These are phyloP conservation scores for Basidiobolus meristosporus DNA, from an alignment of 371 early-diverging fungal genomes.

Conservation along the genomic window DNA sequence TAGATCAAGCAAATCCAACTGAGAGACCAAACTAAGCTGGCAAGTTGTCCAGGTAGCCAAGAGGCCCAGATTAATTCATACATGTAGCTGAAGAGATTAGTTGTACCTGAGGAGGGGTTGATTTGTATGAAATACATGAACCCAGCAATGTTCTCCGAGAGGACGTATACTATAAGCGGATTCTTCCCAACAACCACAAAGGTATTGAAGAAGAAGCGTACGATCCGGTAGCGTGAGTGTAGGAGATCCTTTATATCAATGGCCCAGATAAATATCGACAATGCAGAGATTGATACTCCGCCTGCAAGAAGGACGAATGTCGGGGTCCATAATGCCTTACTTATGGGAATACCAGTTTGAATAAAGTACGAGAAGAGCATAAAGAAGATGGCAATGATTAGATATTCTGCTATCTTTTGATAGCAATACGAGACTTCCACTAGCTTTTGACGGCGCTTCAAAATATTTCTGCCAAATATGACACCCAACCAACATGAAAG, in stretches of 20 bases:
- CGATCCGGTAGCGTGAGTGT: not conserved
- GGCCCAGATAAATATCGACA: slow-evolving; percentile 11
- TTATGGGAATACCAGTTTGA: slow-evolving; percentile 14
- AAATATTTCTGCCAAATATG: slow-evolving; percentile 14
- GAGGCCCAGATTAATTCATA: slow-evolving; percentile 8
- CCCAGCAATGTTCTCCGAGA: slow-evolving; percentile 9
- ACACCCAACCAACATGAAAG: slow-evolving; percentile 18
- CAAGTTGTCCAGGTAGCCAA: slow-evolving; percentile 8
- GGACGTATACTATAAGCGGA: slow-evolving; percentile 14
- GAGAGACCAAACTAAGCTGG: slow-evolving; percentile 7
- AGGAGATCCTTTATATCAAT: too few relatives aligned
- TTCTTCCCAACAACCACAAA: slow-evolving; percentile 11
- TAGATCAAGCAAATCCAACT: slow-evolving; percentile 4
- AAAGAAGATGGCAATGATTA: slow-evolving; percentile 3
- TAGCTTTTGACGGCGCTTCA: slow-evolving; percentile 5
- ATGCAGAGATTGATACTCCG: slow-evolving; percentile 9
- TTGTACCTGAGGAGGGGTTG: not conserved
- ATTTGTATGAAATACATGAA: slow-evolving; percentile 6
- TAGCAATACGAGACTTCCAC: too few relatives aligned
- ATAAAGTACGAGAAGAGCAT: slow-evolving; percentile 10
- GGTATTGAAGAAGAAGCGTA: slow-evolving; percentile 43
- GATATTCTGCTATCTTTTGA: slow-evolving; percentile 8
- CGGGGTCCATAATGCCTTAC: slow-evolving; percentile 26
- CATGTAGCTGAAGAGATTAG: slow-evolving; percentile 3
- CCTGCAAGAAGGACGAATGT: slow-evolving; percentile 14